These are phyloP conservation scores for Xylariales sp. DNA, from an alignment of 2,329 filamentous ascomycete genomes.

Conservation along the genomic window DNA sequence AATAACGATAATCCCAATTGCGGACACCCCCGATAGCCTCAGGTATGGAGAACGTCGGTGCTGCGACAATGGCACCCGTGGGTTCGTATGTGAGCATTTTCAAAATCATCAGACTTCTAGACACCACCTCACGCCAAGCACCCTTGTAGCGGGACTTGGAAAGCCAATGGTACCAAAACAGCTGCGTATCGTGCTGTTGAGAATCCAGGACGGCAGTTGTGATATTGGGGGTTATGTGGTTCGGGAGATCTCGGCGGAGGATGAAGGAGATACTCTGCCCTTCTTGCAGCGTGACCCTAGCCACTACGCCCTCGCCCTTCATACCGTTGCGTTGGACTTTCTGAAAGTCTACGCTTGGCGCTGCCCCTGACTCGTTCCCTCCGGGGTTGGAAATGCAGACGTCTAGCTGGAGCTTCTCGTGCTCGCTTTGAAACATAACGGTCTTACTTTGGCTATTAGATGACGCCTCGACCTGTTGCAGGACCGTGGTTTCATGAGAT, in stretches of 20 bases:
- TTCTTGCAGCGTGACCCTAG: slow-evolving; percentile 69
- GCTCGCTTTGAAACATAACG: slow-evolving; percentile 70
- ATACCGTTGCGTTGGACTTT: slow-evolving; percentile 64
- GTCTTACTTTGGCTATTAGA: slow-evolving; percentile 64
- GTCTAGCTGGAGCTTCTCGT: slow-evolving; percentile 73
- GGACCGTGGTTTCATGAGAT: slow-evolving; percentile 68
- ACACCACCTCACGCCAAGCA: slow-evolving; percentile 77
- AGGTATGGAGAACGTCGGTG: slow-evolving; percentile 81
- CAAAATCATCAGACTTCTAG: slow-evolving; percentile 76
- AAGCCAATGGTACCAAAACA: slow-evolving; percentile 81
- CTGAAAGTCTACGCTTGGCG: slow-evolving; percentile 66
- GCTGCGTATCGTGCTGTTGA: slow-evolving; percentile 76
- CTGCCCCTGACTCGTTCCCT: slow-evolving; percentile 59
- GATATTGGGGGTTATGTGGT: slow-evolving; percentile 68
- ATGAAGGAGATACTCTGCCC: slow-evolving; percentile 78
- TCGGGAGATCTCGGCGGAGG: slow-evolving; percentile 69
- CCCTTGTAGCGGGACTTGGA: slow-evolving; percentile 76
- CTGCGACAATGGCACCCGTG: slow-evolving; percentile 80
- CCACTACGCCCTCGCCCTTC: slow-evolving; percentile 72
- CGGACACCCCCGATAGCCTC: slow-evolving; percentile 75
- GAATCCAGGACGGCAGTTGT: slow-evolving; percentile 68
- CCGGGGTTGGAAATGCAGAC: slow-evolving; percentile 70
- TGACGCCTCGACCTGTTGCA: slow-evolving; percentile 57
- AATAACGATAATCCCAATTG: slow-evolving; percentile 81
- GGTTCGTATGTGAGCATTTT: slow-evolving; percentile 84